Conservation (phyloP, 306 rosid genomes). For the Echinosophora koreensis region DNA sequence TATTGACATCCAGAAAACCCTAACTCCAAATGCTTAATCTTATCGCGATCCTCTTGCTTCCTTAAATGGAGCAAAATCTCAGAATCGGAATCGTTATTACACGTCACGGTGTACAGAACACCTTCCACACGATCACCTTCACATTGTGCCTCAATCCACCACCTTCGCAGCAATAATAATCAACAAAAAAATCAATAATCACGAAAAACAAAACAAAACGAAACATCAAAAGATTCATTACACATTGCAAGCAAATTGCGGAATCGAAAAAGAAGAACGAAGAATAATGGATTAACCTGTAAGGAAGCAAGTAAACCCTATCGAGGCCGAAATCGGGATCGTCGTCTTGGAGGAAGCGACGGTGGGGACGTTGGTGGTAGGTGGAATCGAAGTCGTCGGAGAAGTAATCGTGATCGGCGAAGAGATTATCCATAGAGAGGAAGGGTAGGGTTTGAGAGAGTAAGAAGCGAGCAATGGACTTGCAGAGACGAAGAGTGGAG, state of each 20-base stretch:
- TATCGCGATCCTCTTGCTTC: conserved; percentile 54
- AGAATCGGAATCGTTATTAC: conserved; percentile 47
- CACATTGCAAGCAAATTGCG: not conserved
- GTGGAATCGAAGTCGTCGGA: conserved; percentile 62
- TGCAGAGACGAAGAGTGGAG: conserved; percentile 75
- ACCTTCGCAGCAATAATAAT: conserved; percentile 57
- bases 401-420: conserved; percentile 42
- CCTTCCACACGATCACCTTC: conserved; percentile 59
- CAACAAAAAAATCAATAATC: not conserved
- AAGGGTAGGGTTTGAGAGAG: conserved; percentile 68
- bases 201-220: not conserved
- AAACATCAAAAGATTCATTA: not conserved
- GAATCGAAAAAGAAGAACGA: not conserved
- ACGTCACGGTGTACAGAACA: conserved; percentile 61
- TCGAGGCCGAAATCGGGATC: conserved; percentile 53
- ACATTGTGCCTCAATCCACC: conserved; percentile 72
- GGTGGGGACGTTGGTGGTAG: conserved; percentile 53
- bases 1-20: conserved; percentile 69
- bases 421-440: conserved; percentile 67
- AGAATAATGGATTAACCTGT: conserved; percentile 52
- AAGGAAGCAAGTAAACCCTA: conserved; percentile 70
- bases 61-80: conserved; percentile 62
- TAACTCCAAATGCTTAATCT: conserved; percentile 46
- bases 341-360: conserved; percentile 61
- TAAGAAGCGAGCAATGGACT: conserved; percentile 60